phyloP scores from a whole-genome alignment of 2,329 filamentous ascomycete species.

The Phaeophleospora eucalypticola region DNA sequence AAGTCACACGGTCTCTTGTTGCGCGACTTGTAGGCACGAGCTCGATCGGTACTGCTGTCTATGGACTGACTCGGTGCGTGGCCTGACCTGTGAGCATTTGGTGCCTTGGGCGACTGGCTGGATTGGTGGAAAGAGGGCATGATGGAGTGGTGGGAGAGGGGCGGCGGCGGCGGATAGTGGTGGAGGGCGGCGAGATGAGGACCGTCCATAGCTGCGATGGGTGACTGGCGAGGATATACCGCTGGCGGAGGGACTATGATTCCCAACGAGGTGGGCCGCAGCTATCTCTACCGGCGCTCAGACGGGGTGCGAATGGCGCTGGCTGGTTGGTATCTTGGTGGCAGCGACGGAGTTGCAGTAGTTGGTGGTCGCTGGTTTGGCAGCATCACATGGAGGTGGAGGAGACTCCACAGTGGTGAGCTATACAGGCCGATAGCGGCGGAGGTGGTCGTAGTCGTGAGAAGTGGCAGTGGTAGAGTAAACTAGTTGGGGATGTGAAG shows the following conservation, averaged over 20 bases:
- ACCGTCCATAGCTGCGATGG: background rate
- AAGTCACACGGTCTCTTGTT: slow-evolving; percentile 45
- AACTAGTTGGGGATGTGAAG: too few relatives aligned
- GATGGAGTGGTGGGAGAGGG: slow-evolving; percentile 1
- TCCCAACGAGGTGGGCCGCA: background rate
- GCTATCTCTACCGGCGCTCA: background rate
- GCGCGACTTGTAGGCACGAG: slow-evolving; percentile 35
- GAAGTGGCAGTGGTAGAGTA: too few relatives aligned
- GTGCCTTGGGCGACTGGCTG: slow-evolving; percentile 1
- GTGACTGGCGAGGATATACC: slow-evolving; percentile 9
- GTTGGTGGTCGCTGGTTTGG: too few relatives aligned
- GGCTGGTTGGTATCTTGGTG: too few relatives aligned
- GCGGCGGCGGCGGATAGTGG: slow-evolving; percentile 8
- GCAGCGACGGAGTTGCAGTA: too few relatives aligned
- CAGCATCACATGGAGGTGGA: background rate
- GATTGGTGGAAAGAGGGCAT: slow-evolving; percentile 5
- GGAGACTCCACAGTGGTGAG: background rate
- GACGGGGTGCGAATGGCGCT: background rate
- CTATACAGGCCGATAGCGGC: background rate
- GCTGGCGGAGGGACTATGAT: background rate
- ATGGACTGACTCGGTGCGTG: background rate
- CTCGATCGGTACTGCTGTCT: slow-evolving; percentile 23
- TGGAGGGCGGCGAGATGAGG: slow-evolving; percentile 5
- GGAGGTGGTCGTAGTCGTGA: too few relatives aligned
- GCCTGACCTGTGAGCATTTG: slow-evolving; percentile 2